phyloP scores from a whole-genome alignment of 345 rosid genomes.

The Cochlearia excelsa region DNA sequence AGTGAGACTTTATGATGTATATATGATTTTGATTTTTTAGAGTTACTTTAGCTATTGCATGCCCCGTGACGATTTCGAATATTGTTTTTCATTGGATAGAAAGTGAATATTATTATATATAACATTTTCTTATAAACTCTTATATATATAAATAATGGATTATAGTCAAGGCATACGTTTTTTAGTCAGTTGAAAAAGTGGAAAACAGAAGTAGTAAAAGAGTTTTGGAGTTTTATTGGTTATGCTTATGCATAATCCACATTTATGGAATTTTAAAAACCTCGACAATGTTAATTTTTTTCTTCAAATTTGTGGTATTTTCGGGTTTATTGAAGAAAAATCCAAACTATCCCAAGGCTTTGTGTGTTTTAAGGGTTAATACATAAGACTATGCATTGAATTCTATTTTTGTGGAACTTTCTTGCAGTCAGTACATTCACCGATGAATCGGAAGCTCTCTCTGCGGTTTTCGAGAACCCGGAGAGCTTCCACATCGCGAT shows the following conservation, averaged over 20 bases:
- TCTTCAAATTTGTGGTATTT: neutral
- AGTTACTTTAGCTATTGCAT: constrained; percentile 20
- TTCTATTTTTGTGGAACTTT: constrained; percentile 15
- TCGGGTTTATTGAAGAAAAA: neutral
- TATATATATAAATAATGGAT: no score
- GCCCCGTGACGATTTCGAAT: constrained; percentile 27
- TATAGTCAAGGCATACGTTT: no score
- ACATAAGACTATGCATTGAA: constrained; percentile 1
- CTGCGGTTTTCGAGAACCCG: constrained; percentile 51
- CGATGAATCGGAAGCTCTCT: constrained; percentile 72
- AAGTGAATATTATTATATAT: no score
- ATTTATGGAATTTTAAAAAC: constrained; percentile 16
- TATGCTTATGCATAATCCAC: neutral
- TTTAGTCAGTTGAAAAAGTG: neutral
- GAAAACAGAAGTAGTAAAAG: constrained; percentile 11
- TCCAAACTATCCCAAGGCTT: constrained; percentile 3
- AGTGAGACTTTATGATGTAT: neutral
- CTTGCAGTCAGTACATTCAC: constrained; percentile 67
- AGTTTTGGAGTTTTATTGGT: constrained; percentile 25
- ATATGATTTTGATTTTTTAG: neutral
- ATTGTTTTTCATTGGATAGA: neutral
- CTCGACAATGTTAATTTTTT: neutral
- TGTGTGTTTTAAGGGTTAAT: constrained; percentile 2
- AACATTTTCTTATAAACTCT: no score
- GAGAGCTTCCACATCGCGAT: constrained; percentile 85